A percentile compares a stretch with the other conserved stretches of the same genome.
Evolutionary conservation across 2,329 filamentous ascomycete genomes (phyloP).

Genomic region (Sclerotinia glacialis): DNA sequence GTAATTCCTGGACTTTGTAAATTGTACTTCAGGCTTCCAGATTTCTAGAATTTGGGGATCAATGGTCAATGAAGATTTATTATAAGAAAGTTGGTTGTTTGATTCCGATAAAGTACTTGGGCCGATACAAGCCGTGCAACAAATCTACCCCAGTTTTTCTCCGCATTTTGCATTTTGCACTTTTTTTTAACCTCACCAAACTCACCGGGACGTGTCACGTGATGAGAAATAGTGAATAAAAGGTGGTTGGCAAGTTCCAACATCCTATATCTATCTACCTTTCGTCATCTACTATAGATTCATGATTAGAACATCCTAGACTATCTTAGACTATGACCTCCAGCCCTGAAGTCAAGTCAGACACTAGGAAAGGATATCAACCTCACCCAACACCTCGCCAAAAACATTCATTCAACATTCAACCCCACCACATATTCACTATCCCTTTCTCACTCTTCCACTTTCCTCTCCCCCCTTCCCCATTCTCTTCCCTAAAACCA

Average conservation of each 20-base stretch:
- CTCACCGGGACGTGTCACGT: conserved; percentile 27
- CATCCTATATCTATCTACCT: background rate
- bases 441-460: background rate
- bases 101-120: background rate
- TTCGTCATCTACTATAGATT: conserved; percentile 22
- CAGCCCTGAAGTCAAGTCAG: no score
- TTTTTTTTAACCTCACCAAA: background rate
- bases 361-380: background rate
- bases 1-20: background rate
- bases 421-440: background rate
- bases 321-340: no score
- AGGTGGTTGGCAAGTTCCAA: conserved; percentile 44
- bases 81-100: background rate
- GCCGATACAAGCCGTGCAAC: conserved; percentile 4
- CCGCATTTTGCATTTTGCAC: no score
- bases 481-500: no score
- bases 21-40: background rate
- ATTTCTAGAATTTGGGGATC: background rate
- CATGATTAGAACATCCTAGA: no score
- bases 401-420: background rate
- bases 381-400: no score
- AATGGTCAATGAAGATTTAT: background rate
- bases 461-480: background rate
- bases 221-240: conserved; percentile 43
- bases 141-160: no score